phyloP scores from a whole-genome alignment of 2,329 filamentous ascomycete species.

The Beauveria medogensis region DNA sequence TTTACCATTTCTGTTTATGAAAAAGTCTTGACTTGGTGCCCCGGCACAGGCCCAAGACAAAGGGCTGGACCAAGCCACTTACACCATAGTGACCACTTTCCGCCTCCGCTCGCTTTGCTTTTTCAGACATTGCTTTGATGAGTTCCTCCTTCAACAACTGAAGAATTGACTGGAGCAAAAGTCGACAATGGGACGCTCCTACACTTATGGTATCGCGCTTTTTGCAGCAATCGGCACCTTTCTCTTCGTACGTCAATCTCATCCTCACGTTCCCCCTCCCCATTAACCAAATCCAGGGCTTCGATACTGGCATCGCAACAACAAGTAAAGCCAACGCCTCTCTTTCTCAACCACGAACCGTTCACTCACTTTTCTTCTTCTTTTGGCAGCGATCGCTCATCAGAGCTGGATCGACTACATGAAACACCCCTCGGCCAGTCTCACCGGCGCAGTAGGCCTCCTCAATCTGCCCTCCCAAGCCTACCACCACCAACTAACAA shows the following conservation, averaged over 20 bases:
- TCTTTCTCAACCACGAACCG: too few relatives aligned
- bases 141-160: too few relatives aligned
- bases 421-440: conserved; percentile 42
- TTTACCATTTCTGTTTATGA: too few relatives aligned
- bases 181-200: background rate
- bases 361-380: too few relatives aligned
- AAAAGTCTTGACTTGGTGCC: too few relatives aligned
- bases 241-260: conserved; percentile 38
- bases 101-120: too few relatives aligned
- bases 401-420: conserved; percentile 53
- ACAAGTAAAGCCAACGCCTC: conserved; percentile 33
- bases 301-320: conserved; percentile 53
- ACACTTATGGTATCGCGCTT: conserved; percentile 32
- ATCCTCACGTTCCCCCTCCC: background rate
- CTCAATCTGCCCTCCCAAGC: background rate
- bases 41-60: too few relatives aligned
- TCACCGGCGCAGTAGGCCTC: conserved; percentile 40
- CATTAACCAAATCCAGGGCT: conserved; percentile 32
- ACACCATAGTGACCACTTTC: background rate
- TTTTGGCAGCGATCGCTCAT: conserved; percentile 43
- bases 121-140: too few relatives aligned
- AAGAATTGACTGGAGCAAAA: too few relatives aligned
- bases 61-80: background rate
- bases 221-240: conserved; percentile 53
- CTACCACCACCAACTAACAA: background rate